Evolutionary conservation across 2,329 filamentous ascomycete species (phyloP).

Genomic region (Aspergillus intermedius): DNA sequence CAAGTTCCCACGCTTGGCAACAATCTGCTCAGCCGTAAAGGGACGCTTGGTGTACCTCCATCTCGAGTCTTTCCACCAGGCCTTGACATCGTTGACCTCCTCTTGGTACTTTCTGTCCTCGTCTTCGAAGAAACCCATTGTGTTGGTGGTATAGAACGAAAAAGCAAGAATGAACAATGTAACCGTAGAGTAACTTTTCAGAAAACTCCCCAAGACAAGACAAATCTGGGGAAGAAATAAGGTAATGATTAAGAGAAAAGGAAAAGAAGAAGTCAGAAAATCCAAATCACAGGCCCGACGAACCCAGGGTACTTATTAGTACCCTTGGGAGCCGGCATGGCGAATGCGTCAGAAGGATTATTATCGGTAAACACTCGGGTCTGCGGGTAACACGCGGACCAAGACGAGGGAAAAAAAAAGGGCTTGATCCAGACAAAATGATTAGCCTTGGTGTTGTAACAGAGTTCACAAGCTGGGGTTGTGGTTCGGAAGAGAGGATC

Average conservation of each 20-base stretch:
- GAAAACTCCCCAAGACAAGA: slow-evolving; percentile 4
- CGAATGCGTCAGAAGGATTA: slow-evolving; percentile 20
- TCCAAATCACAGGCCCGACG: slow-evolving; percentile 23
- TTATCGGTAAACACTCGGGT: slow-evolving; percentile 36
- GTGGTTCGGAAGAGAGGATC: slow-evolving; percentile 34
- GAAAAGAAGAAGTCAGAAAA: slow-evolving; percentile 4
- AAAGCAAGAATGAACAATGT: background rate
- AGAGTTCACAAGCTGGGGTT: slow-evolving; percentile 23
- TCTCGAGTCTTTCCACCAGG: slow-evolving; percentile 88
- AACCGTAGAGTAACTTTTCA: slow-evolving; percentile 1
- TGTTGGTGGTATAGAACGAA: slow-evolving; percentile 7
- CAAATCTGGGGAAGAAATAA: slow-evolving; percentile 5
- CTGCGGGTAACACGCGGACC: slow-evolving; percentile 26
- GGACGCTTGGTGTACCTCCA: slow-evolving; percentile 90
- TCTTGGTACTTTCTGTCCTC: slow-evolving; percentile 69
- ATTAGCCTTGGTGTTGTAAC: slow-evolving; percentile 4
- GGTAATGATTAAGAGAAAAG: slow-evolving; percentile 3
- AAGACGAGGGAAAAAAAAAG: background rate
- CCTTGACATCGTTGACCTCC: slow-evolving; percentile 81
- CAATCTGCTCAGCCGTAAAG: slow-evolving; percentile 95
- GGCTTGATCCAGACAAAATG: background rate
- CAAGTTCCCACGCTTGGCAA: slow-evolving; percentile 85
- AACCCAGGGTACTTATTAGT: slow-evolving; percentile 24
- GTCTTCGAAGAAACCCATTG: slow-evolving; percentile 48
- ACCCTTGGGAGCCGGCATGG: slow-evolving; percentile 22